Evolutionary conservation across 2,329 filamentous ascomycete species (phyloP).

Genomic region (Metarhizium rileyi): DNA sequence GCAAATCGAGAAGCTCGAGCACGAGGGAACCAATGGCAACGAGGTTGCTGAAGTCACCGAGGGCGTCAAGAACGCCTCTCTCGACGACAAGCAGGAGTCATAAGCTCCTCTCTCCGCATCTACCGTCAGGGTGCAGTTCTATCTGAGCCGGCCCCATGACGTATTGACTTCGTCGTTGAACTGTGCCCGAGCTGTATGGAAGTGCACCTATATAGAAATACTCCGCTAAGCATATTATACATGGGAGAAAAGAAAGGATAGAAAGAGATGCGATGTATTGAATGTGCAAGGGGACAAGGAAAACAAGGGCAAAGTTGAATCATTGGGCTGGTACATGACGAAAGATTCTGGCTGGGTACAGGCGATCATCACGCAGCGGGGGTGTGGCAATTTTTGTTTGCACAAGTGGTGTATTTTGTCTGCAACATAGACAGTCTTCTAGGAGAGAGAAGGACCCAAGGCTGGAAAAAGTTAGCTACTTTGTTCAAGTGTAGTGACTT

Average conservation of each 20-base stretch:
- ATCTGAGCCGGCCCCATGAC: background rate
- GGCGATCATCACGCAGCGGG: background rate
- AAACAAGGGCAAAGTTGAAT: background rate
- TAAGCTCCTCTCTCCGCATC: constrained; percentile 16
- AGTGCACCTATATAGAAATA: background rate
- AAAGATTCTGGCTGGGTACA: background rate
- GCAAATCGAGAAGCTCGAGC: constrained; percentile 82
- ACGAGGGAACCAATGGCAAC: constrained; percentile 34
- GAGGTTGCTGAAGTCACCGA: constrained; percentile 45
- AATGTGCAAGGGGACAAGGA: background rate
- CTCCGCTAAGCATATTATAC: background rate
- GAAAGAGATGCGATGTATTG: background rate
- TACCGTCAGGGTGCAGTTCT: background rate
- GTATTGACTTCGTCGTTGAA: background rate
- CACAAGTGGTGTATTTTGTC: background rate
- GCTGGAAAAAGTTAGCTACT: background rate
- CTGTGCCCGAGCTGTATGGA: background rate
- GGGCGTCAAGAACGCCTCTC: constrained; percentile 40
- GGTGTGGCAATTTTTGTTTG: background rate
- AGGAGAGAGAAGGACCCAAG: background rate
- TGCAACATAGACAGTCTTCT: background rate
- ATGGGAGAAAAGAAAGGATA: background rate
- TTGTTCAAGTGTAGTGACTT: background rate
- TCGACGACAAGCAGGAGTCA: constrained; percentile 43
- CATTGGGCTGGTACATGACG: background rate